A percentile compares a stretch with the other conserved stretches of the same genome.
phyloP scores from a whole-genome alignment of 1,284 basidiomycete genomes.

The Cystobasidiaceae sp. region DNA sequence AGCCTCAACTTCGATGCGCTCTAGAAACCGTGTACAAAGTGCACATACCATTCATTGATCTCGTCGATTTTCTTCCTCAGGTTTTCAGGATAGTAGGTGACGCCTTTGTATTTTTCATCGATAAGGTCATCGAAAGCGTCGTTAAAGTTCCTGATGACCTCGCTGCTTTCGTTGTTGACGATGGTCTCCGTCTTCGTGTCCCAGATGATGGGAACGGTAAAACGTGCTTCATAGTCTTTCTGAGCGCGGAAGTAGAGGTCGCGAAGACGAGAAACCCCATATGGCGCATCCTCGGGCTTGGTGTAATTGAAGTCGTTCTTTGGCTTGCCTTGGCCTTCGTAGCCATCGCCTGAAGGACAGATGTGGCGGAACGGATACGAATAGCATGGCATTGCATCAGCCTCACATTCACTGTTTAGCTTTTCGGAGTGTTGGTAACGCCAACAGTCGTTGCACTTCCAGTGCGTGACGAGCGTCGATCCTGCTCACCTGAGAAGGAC shows the following conservation, averaged over 20 bases:
- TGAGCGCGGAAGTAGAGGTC: constrained; percentile 79
- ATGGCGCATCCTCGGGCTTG: constrained; percentile 66
- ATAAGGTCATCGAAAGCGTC: constrained; percentile 64
- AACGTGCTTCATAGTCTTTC: constrained; percentile 64
- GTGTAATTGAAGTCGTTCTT: constrained; percentile 43
- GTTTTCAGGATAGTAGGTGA: constrained; percentile 63
- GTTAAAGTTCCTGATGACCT: constrained; percentile 51
- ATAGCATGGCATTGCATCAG: background rate
- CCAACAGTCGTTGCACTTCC: too few relatives aligned
- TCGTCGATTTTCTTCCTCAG: constrained; percentile 73
- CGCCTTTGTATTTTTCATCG: constrained; percentile 55
- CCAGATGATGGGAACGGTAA: constrained; percentile 91
- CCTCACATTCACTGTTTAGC: background rate
- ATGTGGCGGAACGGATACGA: too few relatives aligned
- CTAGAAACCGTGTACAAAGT: constrained; percentile 51
- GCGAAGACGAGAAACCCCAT: constrained; percentile 65
- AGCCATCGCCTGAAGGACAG: constrained; percentile 31
- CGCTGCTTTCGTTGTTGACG: constrained; percentile 90
- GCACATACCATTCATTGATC: constrained; percentile 84
- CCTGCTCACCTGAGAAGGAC: constrained; percentile 62
- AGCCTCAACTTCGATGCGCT: background rate
- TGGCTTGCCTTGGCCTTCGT: constrained; percentile 31
- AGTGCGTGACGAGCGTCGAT: background rate
- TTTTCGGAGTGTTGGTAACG: too few relatives aligned
- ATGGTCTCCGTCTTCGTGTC: constrained; percentile 84